Conservation (phyloP, 768 basidiomycete genomes). For the Lyophyllum semitale region DNA sequence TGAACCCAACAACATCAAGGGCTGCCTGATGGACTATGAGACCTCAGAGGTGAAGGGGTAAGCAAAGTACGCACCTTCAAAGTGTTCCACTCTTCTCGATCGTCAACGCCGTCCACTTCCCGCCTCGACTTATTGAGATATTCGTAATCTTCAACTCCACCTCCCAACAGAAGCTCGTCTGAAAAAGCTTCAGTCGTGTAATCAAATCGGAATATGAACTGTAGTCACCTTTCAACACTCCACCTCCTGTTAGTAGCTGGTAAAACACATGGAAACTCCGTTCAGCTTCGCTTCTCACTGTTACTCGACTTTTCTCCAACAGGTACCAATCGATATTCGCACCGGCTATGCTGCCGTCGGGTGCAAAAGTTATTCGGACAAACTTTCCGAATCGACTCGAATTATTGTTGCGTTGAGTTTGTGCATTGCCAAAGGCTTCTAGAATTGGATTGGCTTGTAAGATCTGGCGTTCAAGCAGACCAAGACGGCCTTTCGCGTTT, state of each 20-base stretch:
- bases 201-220: background rate
- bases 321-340: slow-evolving; percentile 99
- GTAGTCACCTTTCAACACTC: slow-evolving; percentile 63
- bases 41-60: background rate
- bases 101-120: slow-evolving; percentile 95
- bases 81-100: slow-evolving; percentile 82
- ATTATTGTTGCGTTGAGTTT: slow-evolving; percentile 97
- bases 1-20: slow-evolving; percentile 88
- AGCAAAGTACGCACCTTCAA: slow-evolving; percentile 61
- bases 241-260: slow-evolving; percentile 82
- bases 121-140: slow-evolving; percentile 88
- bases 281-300: slow-evolving; percentile 84
- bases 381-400: slow-evolving; percentile 99
- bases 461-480: slow-evolving; percentile 93
- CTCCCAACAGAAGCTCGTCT: slow-evolving; percentile 78
- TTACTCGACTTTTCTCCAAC: slow-evolving; percentile 95
- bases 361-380: slow-evolving; percentile 91
- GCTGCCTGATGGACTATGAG: slow-evolving; percentile 53
- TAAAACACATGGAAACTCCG: slow-evolving; percentile 98
- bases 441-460: slow-evolving; percentile 96
- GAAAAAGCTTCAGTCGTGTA: slow-evolving; percentile 1
- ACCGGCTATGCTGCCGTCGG: slow-evolving; percentile 92
- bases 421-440: slow-evolving; percentile 98
- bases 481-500: slow-evolving; percentile 74
- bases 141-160: slow-evolving; percentile 79